Conservation (phyloP, 805 yeast species). For the Starmerella powellii region DNA sequence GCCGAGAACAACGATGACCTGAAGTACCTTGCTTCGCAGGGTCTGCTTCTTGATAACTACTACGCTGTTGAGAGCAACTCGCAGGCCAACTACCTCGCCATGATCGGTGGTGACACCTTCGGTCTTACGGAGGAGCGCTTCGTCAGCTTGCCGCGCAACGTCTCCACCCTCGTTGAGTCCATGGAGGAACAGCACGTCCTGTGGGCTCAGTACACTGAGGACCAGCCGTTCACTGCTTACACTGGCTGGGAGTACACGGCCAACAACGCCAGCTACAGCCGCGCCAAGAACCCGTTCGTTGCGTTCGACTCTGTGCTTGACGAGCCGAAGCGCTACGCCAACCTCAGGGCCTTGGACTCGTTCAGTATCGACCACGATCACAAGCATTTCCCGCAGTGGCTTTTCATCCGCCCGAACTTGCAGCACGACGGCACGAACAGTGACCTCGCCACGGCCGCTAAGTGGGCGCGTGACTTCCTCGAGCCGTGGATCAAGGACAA, state of each 20-base stretch:
- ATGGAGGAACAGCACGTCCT: conserved; percentile 37
- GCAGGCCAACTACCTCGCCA: conserved; percentile 42
- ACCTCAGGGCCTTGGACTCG: conserved; percentile 39
- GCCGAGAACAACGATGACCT: conserved; percentile 38
- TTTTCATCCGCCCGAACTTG: conserved; percentile 44
- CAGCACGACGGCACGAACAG: conserved; percentile 43
- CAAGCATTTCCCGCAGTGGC: conserved; percentile 40
- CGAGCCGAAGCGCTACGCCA: conserved; percentile 31
- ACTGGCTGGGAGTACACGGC: conserved; percentile 37
- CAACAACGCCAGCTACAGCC: conserved; percentile 36
- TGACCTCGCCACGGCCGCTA: conserved; percentile 36
- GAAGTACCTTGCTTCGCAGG: conserved; percentile 34
- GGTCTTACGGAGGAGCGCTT: conserved; percentile 38
- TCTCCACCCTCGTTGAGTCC: conserved; percentile 39
- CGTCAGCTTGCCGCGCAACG: conserved; percentile 35
- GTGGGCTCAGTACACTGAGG: conserved; percentile 46
- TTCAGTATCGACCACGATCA: conserved; percentile 34
- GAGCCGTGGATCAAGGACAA: conserved; percentile 30
- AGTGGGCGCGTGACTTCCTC: conserved; percentile 38
- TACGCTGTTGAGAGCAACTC: conserved; percentile 44
- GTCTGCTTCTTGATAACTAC: conserved; percentile 39
- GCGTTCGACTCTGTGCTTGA: conserved; percentile 33
- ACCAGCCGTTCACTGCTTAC: conserved; percentile 42
- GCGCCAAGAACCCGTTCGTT: conserved; percentile 42
- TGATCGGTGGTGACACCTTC: conserved; percentile 42